Evolutionary conservation across 176 grass and related monocot species (phyloP).

Genomic region (Rhynchospora tenuis): DNA sequence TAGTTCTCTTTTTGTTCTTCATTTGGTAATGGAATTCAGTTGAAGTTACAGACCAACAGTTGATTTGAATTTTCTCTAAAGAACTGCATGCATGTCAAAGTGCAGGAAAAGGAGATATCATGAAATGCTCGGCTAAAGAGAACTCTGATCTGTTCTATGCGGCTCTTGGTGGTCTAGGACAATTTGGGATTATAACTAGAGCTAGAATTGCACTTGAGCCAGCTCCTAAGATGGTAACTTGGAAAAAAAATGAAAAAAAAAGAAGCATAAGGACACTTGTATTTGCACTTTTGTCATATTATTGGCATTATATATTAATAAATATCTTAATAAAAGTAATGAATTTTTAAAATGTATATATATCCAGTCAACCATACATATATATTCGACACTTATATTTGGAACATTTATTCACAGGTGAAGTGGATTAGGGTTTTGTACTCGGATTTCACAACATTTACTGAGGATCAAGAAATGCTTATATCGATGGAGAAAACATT

Average conservation of each 20-base stretch:
- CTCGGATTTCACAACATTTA: conserved; percentile 74
- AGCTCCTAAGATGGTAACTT: conserved; percentile 84
- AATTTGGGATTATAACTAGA: conserved; percentile 89
- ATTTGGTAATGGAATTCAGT: neutral
- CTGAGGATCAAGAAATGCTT: conserved; percentile 87
- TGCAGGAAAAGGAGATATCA: conserved; percentile 70
- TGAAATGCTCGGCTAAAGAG: conserved; percentile 59
- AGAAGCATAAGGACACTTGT: neutral
- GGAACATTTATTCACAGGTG: conserved; percentile 33
- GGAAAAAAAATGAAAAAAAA: neutral
- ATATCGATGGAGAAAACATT: conserved; percentile 58
- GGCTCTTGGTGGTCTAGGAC: conserved; percentile 74
- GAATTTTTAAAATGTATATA: neutral
- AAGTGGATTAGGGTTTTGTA: conserved; percentile 90
- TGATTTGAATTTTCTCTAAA: conserved; percentile 8
- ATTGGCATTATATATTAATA: neutral
- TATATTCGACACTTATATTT: neutral
- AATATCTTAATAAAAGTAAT: neutral
- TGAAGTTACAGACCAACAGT: neutral
- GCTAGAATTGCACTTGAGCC: conserved; percentile 76
- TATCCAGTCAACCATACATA: neutral
- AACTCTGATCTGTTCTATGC: conserved; percentile 84
- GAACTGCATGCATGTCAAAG: conserved; percentile 13
- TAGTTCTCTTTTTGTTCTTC: neutral
- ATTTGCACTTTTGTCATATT: neutral